These are phyloP conservation scores for Penicillium coprophilum DNA, from an alignment of 495 filamentous ascomycete genomes.

Conservation along the genomic window DNA sequence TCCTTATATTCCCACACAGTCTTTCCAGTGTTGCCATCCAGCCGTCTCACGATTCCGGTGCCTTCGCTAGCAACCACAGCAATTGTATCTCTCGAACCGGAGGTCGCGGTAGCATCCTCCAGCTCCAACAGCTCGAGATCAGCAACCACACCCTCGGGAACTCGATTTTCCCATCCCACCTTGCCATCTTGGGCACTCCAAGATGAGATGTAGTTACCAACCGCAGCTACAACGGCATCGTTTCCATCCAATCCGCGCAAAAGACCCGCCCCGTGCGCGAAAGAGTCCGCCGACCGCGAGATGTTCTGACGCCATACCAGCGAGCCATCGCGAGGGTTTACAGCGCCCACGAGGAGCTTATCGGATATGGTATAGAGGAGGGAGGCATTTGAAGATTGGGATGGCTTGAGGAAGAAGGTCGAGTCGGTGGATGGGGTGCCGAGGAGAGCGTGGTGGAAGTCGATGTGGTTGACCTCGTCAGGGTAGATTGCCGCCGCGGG, in stretches of 20 bases:
- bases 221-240: conserved; percentile 68
- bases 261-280: conserved; percentile 47
- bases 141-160: conserved; percentile 56
- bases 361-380: conserved; percentile 90
- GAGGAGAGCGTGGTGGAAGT: conserved; percentile 89
- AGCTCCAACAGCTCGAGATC: conserved; percentile 81
- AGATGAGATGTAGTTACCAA: conserved; percentile 64
- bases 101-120: conserved; percentile 50
- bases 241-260: conserved; percentile 72
- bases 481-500: conserved; percentile 66
- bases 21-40: conserved; percentile 71
- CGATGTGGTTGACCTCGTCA: conserved; percentile 88
- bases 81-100: conserved; percentile 64
- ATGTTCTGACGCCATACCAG: conserved; percentile 85
- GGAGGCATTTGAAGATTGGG: conserved; percentile 75
- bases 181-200: conserved; percentile 84
- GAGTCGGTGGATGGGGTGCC: conserved; percentile 76
- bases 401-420: conserved; percentile 92
- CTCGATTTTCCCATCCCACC: conserved; percentile 67
- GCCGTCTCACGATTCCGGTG: conserved; percentile 59
- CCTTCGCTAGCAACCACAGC: conserved; percentile 58
- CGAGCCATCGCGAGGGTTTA: conserved; percentile 82
- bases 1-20: conserved; percentile 76
- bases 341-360: conserved; percentile 74
- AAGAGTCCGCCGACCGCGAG: conserved; percentile 32